phyloP scores from a whole-genome alignment of 192 early-diverging fungal genomes.

The Coemansia sp. region DNA sequence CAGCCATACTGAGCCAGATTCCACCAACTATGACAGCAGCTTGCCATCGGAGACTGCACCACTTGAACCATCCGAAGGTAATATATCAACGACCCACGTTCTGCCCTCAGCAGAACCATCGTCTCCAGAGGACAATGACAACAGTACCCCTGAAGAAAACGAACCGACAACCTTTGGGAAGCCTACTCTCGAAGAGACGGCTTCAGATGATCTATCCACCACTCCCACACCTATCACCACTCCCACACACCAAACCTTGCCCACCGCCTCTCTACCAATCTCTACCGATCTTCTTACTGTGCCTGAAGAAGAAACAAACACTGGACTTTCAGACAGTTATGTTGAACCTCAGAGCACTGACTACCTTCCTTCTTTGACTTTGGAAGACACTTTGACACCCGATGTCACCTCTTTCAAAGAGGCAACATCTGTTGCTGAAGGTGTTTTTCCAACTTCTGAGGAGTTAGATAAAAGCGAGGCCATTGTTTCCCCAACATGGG shows the following conservation, averaged over 20 bases:
- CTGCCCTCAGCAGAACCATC: background rate
- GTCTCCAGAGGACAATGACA: background rate
- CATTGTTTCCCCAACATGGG: background rate
- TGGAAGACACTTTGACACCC: no score
- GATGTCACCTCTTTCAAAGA: background rate
- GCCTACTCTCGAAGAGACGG: background rate
- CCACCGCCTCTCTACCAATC: background rate
- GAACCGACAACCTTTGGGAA: background rate
- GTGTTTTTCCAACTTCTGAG: background rate
- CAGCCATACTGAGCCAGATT: background rate
- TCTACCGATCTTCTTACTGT: background rate
- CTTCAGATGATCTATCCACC: background rate
- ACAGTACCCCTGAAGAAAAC: background rate
- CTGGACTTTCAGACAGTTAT: background rate
- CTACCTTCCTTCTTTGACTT: no score
- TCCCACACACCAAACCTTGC: background rate
- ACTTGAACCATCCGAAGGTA: background rate
- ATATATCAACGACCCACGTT: background rate
- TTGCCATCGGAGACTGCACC: background rate
- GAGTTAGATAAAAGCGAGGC: background rate
- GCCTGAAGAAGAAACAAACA: background rate
- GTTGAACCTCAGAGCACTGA: background rate
- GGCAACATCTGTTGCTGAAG: background rate
- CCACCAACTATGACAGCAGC: background rate
- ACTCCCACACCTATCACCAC: background rate